These are phyloP conservation scores for Penicillium frequentans DNA, from an alignment of 2,329 filamentous ascomycete genomes.

Conservation along the genomic window DNA sequence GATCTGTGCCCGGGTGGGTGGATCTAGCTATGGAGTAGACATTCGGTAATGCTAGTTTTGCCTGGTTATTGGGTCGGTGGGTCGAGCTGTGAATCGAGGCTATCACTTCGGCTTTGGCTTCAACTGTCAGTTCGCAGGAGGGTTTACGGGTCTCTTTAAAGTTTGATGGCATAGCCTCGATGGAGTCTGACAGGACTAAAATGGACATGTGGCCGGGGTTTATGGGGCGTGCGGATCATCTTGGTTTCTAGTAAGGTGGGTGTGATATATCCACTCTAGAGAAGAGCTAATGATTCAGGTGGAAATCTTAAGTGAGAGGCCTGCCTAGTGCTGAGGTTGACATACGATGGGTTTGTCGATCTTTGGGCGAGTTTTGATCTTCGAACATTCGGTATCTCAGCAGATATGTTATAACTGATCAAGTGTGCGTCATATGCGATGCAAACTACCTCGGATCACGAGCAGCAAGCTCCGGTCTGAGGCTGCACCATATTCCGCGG, in stretches of 20 bases:
- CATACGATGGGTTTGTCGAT: not conserved
- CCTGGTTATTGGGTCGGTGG: not conserved
- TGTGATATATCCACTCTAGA: not conserved
- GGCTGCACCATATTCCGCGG: too few relatives aligned
- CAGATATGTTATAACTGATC: not conserved
- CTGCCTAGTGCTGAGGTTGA: not conserved
- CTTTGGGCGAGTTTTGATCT: not conserved
- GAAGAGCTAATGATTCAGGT: not conserved
- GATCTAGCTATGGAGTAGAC: not conserved
- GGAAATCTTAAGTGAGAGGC: not conserved
- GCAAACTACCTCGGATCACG: too few relatives aligned
- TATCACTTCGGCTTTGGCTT: not conserved
- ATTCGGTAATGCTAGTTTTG: not conserved
- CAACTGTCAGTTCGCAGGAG: not conserved
- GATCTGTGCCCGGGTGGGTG: not conserved
- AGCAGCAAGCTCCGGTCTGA: too few relatives aligned
- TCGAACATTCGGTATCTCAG: not conserved
- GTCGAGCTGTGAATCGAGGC: not conserved
- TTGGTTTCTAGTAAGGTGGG: not conserved
- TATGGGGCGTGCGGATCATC: not conserved
- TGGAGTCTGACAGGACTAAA: not conserved
- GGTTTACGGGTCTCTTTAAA: not conserved
- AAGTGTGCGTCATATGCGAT: too few relatives aligned
- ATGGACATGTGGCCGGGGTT: not conserved
- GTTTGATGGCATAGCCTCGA: not conserved